phyloP scores from a whole-genome alignment of 2,329 filamentous ascomycete species.

The Ophiostoma montium region DNA sequence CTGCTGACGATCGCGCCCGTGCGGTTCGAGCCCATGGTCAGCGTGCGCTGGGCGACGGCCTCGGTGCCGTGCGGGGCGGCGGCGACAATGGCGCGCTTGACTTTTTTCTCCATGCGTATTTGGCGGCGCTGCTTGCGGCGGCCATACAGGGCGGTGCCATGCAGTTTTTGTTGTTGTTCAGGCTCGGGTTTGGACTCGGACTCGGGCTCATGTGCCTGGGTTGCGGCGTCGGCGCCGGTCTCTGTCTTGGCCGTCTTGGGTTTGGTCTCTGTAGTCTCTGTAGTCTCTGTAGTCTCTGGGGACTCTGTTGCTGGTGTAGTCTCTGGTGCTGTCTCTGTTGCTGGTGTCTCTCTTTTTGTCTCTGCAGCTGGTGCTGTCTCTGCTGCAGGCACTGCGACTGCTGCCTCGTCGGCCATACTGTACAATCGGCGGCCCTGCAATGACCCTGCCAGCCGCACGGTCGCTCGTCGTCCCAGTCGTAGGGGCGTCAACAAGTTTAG shows the following conservation, averaged over 20 bases:
- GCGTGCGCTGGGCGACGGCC: background rate
- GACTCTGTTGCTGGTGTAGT: background rate
- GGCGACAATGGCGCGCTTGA: background rate
- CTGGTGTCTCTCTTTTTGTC: no score
- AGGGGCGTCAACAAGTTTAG: background rate
- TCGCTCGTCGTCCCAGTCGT: background rate
- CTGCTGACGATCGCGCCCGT: background rate
- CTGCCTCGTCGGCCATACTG: background rate
- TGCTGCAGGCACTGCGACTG: background rate
- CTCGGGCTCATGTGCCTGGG: constrained; percentile 6
- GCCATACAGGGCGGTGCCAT: background rate
- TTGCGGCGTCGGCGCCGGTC: constrained; percentile 7
- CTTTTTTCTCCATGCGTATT: background rate
- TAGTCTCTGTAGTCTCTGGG: background rate
- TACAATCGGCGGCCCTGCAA: background rate
- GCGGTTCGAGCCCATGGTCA: constrained; percentile 1
- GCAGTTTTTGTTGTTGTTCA: background rate
- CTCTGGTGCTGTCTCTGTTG: background rate
- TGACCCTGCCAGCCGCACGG: background rate
- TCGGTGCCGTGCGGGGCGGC: background rate
- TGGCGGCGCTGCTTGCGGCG: background rate
- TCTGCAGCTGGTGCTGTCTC: background rate
- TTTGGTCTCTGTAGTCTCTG: background rate
- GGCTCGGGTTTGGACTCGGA: no score
- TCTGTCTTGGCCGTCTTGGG: constrained; percentile 7